Base-by-base conservation (phyloP, 805 yeast species). In the Schizosaccharomyces osmophilus region DNA sequence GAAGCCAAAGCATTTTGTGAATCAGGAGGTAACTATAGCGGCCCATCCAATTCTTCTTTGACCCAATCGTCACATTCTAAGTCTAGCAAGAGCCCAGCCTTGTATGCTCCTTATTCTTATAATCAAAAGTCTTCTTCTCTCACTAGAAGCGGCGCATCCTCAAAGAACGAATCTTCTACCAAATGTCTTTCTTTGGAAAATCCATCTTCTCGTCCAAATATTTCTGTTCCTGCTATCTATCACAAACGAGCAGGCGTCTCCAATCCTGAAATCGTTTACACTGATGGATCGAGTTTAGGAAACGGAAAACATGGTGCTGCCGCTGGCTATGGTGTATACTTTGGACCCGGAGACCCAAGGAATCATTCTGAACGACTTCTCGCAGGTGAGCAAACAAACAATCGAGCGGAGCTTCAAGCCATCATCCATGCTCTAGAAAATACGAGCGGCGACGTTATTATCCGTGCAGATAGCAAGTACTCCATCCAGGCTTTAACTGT, bases 321-420 rank as follows among this genome's bases (percentile, higher is more conserved):
- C 2, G 82, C 83, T 0, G 96, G 97, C 0, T 81, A 78, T 67
- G 97, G 95, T 29, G 85, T 84, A 0, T 87, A 73, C 68, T 86
- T 77, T 69, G 89, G 87, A 0, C 72, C 65, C 0, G 67, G 70
- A 43, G 84, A 82, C 55, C 63, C 75, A 1, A 70, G 84, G 57
- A 85, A 84, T 68, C 72, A 75, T 9, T 74, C 83, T 0, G 79
- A 74, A 4, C 79, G 83, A 0, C 72, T 87, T 31, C 54, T n/a
- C 1, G 75, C 73, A 1, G 69, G 68, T 2, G 67, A 67, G 2
- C 87, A 82, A 42, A 86, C 95, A 1, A 88, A 87, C 66, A 88
- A 85, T 65, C 72, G 86, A 51, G 93, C 95, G 0, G 97, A 89
- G 70, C 76, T 88, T 11, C 69, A 73, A 15, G 96, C 95, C 0